Conservation (phyloP, 1,284 basidiomycete species). For the Microbotryum intermedium region DNA sequence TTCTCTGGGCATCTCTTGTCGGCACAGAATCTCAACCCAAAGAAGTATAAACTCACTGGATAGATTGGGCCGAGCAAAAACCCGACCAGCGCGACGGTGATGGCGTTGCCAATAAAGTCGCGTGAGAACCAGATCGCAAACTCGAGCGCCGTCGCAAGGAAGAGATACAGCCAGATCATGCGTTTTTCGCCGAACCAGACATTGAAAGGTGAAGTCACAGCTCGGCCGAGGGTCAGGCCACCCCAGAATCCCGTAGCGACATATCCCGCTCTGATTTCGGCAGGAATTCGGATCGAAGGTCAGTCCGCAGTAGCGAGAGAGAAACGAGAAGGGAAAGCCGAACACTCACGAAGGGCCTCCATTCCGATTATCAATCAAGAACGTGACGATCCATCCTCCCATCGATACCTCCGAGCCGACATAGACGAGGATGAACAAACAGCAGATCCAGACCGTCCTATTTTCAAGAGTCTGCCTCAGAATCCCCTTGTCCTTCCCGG, state of each 20-base stretch:
- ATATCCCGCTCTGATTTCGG: constrained; percentile 11
- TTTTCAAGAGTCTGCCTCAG: constrained; percentile 8
- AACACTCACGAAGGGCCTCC: constrained; percentile 13
- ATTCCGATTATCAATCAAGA: constrained; percentile 13
- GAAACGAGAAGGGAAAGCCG: neutral
- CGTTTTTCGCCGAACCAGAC: constrained; percentile 17
- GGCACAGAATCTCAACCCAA: neutral
- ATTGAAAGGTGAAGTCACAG: constrained; percentile 10
- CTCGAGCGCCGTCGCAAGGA: constrained; percentile 14
- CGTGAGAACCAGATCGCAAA: constrained; percentile 25
- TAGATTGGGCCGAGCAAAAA: neutral
- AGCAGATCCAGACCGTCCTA: constrained; percentile 2
- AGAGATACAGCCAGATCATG: constrained; percentile 11
- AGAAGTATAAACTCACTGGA: neutral
- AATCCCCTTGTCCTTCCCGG: neutral
- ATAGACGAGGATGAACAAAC: constrained; percentile 21
- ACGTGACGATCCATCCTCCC: constrained; percentile 28
- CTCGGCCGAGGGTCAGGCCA: constrained; percentile 18
- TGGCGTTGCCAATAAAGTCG: constrained; percentile 17
- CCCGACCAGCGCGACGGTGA: constrained; percentile 1
- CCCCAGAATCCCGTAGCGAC: constrained; percentile 19
- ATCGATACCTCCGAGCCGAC: constrained; percentile 27
- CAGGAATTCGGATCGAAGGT: neutral
- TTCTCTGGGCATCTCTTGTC: too few species aligned
- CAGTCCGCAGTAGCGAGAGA: too few species aligned